phyloP scores from a whole-genome alignment of 805 yeast genomes.

The Ogataea thermomethanolica region DNA sequence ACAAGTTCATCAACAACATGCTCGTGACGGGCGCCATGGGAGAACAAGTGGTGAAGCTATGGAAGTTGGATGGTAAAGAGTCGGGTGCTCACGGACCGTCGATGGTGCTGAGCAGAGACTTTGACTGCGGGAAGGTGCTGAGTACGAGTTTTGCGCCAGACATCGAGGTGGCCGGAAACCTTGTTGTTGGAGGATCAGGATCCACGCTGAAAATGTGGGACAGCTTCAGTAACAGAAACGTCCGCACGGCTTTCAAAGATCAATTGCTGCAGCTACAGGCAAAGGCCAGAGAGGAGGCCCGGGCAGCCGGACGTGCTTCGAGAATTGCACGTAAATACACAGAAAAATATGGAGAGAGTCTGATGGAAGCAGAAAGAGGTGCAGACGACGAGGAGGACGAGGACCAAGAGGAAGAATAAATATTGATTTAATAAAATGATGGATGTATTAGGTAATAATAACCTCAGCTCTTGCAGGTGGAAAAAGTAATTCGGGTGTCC shows the following conservation, averaged over 20 bases:
- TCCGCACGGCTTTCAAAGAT: slow-evolving; percentile 62
- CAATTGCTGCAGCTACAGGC: slow-evolving; percentile 54
- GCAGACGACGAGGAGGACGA: slow-evolving; percentile 55
- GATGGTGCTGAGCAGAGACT: slow-evolving; percentile 86
- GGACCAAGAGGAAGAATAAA: slow-evolving; percentile 35
- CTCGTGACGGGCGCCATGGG: slow-evolving; percentile 88
- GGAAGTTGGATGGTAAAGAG: slow-evolving; percentile 55
- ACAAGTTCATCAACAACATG: slow-evolving; percentile 63
- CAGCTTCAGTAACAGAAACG: slow-evolving; percentile 74
- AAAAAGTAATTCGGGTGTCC: too few species aligned
- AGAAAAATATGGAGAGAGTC: slow-evolving; percentile 47
- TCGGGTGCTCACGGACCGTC: slow-evolving; percentile 49
- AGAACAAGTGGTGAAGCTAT: slow-evolving; percentile 79
- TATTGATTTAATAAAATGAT: background rate
- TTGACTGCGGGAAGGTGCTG: slow-evolving; percentile 91
- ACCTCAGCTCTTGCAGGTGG: background rate
- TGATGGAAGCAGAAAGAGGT: slow-evolving; percentile 62
- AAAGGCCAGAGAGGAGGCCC: slow-evolving; percentile 56
- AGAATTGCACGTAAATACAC: slow-evolving; percentile 73
- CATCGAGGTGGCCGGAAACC: slow-evolving; percentile 71
- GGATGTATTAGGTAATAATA: background rate
- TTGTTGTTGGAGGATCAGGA: slow-evolving; percentile 83
- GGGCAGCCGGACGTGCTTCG: slow-evolving; percentile 54
- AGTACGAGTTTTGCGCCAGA: slow-evolving; percentile 83
- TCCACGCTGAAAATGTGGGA: slow-evolving; percentile 93